A percentile compares a stretch with the other conserved stretches of the same genome.
phyloP scores from a whole-genome alignment of 164 flowering plant species.

The Buxus sempervirens region DNA sequence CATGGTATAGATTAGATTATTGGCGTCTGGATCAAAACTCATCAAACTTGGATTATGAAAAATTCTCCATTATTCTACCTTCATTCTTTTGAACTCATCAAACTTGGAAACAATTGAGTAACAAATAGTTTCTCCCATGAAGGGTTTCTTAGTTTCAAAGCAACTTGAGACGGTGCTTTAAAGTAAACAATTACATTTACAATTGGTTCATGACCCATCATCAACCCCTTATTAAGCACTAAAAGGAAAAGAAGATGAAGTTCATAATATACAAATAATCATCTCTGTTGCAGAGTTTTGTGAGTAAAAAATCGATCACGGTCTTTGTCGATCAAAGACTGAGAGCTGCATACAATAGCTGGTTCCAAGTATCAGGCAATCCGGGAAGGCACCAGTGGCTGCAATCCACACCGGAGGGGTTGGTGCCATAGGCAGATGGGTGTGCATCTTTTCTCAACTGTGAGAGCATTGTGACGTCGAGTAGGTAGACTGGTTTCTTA shows the following conservation, averaged over 20 bases:
- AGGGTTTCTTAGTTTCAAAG: too few relatives aligned
- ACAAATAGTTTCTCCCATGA: too few relatives aligned
- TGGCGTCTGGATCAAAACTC: too few relatives aligned
- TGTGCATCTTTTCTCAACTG: conserved; percentile 83
- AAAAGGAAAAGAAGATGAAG: not conserved
- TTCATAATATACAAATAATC: conserved; percentile 10
- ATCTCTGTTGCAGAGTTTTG: not conserved
- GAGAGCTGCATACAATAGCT: conserved; percentile 70
- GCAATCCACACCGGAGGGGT: conserved; percentile 50
- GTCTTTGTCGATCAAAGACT: conserved; percentile 25
- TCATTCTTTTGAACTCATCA: too few relatives aligned
- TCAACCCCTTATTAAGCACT: conserved; percentile 1
- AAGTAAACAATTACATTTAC: conserved; percentile 17
- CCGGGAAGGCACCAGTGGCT: conserved; percentile 95
- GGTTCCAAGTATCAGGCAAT: conserved; percentile 86
- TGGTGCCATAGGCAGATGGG: conserved; percentile 55
- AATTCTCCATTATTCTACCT: too few relatives aligned
- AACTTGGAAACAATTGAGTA: too few relatives aligned
- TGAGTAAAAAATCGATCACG: not conserved
- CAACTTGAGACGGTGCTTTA: too few relatives aligned
- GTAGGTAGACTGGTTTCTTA: conserved; percentile 53
- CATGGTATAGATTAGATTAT: too few relatives aligned
- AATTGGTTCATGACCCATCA: conserved; percentile 14
- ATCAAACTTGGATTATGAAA: too few relatives aligned
- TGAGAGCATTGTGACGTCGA: conserved; percentile 71